Evolutionary conservation across 1,139 yeast species (phyloP), one percentile per base, ranked within the genome.

Genomic region (Suhomyces bolitotheri): DNA sequence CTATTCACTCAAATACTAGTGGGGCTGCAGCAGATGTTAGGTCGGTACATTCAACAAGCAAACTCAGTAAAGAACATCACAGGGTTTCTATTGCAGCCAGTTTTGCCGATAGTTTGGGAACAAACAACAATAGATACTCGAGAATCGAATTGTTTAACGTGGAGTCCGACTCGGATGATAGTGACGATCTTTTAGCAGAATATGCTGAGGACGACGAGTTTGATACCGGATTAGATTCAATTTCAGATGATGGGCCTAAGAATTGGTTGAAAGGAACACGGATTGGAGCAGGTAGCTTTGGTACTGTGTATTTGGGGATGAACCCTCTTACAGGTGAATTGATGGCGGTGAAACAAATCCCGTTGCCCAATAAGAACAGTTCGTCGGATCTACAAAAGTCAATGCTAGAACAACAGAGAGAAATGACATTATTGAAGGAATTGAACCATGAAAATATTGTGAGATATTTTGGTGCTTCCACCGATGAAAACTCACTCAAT

Each of bases 311-410:
- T 46, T 68, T 92, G 27, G 98, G 97, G 1, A 81, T 92, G 82
- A 88, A 89, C 54, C 86, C 96, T 1, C 65, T 82, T 28, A 89
- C 96, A 0, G 98, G 98, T 27, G 97, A 89, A 54, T 68, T 92
- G 36, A 88, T 92, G 96, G 98, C 97, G 0, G 96, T 92, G 10
- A 92, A 92, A 53, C 97, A 90, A 56, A 96, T 92, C 0, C 83
- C 83, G 27, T 58, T 89, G 14, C 82, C 86, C 1, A 63, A 58
- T 36, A 73, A 64, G 40, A 66, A 53, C 38, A 51, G 51, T 20
- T 59, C 50, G 47, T 60, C 53, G 53, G 74, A 66, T 41, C 71
- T 53, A 68, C 83, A 66, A 62, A 70, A 54, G 57, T 68, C 62
- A 5, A 83, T 90, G 85, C 76, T 85, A 16, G 94, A 85, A 43